Conservation (phyloP, 805 yeast species). For the Candida boleticola region DNA sequence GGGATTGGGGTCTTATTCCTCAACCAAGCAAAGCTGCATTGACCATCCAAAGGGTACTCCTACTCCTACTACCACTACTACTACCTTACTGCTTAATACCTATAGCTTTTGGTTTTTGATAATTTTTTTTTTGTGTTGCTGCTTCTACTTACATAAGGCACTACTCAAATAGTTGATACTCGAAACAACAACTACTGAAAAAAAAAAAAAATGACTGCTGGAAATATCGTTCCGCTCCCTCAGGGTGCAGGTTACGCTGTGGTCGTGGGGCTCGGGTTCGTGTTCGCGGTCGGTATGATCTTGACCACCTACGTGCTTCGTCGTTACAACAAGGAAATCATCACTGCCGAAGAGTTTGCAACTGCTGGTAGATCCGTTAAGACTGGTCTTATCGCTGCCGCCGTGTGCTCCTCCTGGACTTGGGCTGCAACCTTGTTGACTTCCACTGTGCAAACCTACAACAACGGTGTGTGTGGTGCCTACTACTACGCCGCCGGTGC, state of each 20-base stretch:
- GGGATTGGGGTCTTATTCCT: too few species aligned
- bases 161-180: too few species aligned
- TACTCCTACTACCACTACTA: too few species aligned
- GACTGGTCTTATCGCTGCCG: conserved; percentile 81
- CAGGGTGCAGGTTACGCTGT: conserved; percentile 88
- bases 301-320: conserved; percentile 64
- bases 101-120: too few species aligned
- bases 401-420: conserved; percentile 94
- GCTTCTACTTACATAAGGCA: too few species aligned
- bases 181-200: too few species aligned
- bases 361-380: conserved; percentile 91
- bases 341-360: conserved; percentile 90
- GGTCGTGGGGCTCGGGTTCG: conserved; percentile 83
- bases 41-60: too few species aligned
- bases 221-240: conserved; percentile 43
- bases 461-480: conserved; percentile 75
- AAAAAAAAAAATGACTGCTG: too few species aligned
- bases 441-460: conserved; percentile 70
- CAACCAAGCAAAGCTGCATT: too few species aligned
- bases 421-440: conserved; percentile 45
- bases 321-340: conserved; percentile 79
- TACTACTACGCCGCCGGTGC: conserved; percentile 91
- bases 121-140: too few species aligned
- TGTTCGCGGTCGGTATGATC: conserved; percentile 79
- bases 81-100: too few species aligned